These are phyloP conservation scores for Thelonectria discophora DNA, from an alignment of 2,329 filamentous ascomycete species.

Conservation along the genomic window DNA sequence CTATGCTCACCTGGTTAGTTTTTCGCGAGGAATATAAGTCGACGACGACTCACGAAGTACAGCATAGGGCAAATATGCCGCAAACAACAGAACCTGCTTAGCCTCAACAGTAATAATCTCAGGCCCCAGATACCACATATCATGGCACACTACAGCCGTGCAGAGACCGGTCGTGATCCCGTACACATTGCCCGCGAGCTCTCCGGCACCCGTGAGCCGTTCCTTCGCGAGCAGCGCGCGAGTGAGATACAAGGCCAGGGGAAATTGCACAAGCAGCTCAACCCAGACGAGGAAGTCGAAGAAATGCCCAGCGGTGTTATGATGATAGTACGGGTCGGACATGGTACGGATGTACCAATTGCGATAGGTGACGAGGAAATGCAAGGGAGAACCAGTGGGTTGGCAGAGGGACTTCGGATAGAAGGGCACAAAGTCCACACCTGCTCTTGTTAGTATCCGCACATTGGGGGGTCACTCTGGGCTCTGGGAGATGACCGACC, in stretches of 20 bases:
- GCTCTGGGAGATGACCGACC: not conserved
- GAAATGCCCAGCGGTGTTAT: not conserved
- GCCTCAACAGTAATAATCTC: not conserved
- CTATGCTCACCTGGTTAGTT: not conserved
- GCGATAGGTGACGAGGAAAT: conserved; percentile 19
- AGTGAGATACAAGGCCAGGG: not conserved
- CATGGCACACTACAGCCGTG: conserved; percentile 1
- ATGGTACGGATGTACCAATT: conserved; percentile 21
- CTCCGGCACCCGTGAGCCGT: not conserved
- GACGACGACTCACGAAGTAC: not conserved
- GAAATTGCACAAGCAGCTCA: not conserved
- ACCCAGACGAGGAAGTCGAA: conserved; percentile 8
- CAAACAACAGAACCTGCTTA: not conserved
- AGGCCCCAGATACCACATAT: conserved; percentile 6
- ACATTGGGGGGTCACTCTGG: too few species aligned
- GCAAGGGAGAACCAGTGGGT: conserved; percentile 6
- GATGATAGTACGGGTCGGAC: conserved; percentile 18
- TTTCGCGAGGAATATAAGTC: not conserved
- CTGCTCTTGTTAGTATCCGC: not conserved
- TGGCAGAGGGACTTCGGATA: conserved; percentile 19
- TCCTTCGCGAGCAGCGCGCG: not conserved
- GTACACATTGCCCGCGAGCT: not conserved
- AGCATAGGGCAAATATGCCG: conserved; percentile 1
- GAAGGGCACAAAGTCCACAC: conserved; percentile 20
- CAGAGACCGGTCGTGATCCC: not conserved